Base-by-base conservation (phyloP, 805 yeast species). In the Kazachstania bromeliacearum region DNA sequence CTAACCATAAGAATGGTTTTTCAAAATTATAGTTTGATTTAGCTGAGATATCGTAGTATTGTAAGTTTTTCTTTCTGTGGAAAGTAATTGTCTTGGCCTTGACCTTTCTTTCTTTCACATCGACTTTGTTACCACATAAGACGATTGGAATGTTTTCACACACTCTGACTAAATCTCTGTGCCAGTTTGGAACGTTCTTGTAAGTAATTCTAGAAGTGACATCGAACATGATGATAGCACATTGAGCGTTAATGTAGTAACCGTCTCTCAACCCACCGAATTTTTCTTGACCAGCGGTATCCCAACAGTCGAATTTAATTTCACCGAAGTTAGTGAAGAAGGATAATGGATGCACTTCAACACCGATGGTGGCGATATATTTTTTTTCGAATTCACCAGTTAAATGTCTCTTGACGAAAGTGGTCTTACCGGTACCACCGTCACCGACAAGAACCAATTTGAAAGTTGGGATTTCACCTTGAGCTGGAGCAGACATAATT, bases 361-460 rank as follows among this genome's bases (percentile, higher is more conserved):
- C 99, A 75, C 98, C 98, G 61, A 89, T 83, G 41, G 98, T 92
- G 62, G 98, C 99, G 67, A 83, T 85, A 74, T 92, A 92, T 70
- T 88, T 88, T 74, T 92, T 92, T 71, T 92, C 98, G 64, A 92
- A 92, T 68, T 92, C 99, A 72, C 98, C 95, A 48, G 98, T 89
- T 68, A 88, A 79, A 70, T 92, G 99, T 76, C 99, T 88, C 77
- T 94, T 92, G 66, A 92, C 99, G 57, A 92, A 92, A 42, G 99
- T 92, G 74, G 99, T 92, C 80, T 92, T 92, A 73, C 99, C 99
- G 68, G 98, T 92, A 79, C 99, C 99, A 76, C 99, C 99, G 64
- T 92, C 99, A 66, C 99, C 99, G 70, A 92, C 98, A 60, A 92
- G 79, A 58, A 92, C 99, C 67, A 92, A 79, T 75, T 92, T 92